Base-by-base conservation (phyloP, 2,329 filamentous ascomycete species). In the Claviceps humidiphila region DNA sequence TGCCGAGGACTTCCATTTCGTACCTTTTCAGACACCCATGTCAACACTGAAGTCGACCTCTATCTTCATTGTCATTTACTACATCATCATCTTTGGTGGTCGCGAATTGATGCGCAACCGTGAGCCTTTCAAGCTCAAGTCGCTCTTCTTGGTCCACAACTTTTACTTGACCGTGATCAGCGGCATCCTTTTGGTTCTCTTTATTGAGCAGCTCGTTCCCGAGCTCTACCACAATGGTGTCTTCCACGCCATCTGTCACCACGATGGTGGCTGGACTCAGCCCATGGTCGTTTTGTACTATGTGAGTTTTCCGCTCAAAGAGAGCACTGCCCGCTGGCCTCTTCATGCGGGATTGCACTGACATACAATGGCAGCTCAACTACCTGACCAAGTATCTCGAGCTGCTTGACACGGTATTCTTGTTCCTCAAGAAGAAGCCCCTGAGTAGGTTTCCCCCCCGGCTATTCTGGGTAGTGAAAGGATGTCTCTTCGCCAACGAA, bases 361-460 rank as follows among this genome's bases (percentile, higher is more conserved):
- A 51, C 50, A 51, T 39, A 17, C n/a, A n/a, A 38, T 17, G 26
- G 59, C 65, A 96, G 90, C 79, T 97, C 67, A 97, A 94, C 77
- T 97, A 97, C 76, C 81, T 96, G 52, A 97, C 90, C 73, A 97
- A 97, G 73, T 97, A 95, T 72, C 80, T 96, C 60, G 91, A 97
- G 73, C 78, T 97, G 59, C 75, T 97, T 61, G 91, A 97, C 71
- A 97, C 91, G 55, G 84, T 91, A 68, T 97, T 97, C 79, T 77
- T 97, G 53, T 93, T 96, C 75, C 81, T 97, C 69, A 97, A 97
- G 85, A 97, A 97, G 85, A 97, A 97, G 85, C 91, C 91, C 51
- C 74, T 96, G 68, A 96, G 67, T 69, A 62, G 37, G 66, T 47
- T 26, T 26, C 13, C 17, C 13, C 34, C 5, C 30, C 30, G 30